Evolutionary conservation across 169 alveolate species (phyloP).

Genomic region (Eimeria necatrix): DNA sequence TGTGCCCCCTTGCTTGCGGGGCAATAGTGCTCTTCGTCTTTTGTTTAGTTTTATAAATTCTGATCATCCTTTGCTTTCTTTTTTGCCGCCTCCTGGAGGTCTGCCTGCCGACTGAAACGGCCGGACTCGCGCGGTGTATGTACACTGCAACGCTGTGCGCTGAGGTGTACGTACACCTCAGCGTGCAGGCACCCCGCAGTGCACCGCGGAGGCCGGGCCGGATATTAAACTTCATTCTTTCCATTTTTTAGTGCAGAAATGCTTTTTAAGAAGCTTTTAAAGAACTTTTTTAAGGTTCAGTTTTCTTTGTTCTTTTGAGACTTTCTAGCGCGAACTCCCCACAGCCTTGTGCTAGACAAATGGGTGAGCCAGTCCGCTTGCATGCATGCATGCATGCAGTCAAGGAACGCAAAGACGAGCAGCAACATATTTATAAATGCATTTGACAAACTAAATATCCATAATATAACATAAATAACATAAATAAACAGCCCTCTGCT

Average conservation of each 20-base stretch:
- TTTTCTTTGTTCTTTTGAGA: too few species aligned
- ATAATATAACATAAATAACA: too few species aligned
- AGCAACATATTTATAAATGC: too few species aligned
- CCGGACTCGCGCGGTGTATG: neutral
- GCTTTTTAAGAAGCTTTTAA: too few species aligned
- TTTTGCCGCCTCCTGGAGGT: neutral
- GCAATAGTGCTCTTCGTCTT: neutral
- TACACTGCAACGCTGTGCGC: neutral
- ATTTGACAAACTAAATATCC: too few species aligned
- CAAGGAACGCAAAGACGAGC: too few species aligned
- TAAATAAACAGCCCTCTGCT: too few species aligned
- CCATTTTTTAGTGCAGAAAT: too few species aligned
- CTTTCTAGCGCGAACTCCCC: neutral
- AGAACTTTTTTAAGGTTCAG: too few species aligned
- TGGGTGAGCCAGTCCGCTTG: neutral
- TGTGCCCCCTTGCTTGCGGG: slow-evolving; percentile 39
- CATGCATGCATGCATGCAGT: slow-evolving; percentile 9
- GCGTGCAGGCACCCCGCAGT: too few species aligned
- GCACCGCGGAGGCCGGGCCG: too few species aligned
- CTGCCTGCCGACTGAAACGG: neutral
- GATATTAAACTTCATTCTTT: too few species aligned
- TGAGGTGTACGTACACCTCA: neutral
- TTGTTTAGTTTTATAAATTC: neutral
- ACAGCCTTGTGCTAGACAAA: neutral
- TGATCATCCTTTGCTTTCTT: slow-evolving; percentile 4